phyloP scores from a whole-genome alignment of 1,139 yeast species.

The Yamadazyma sp. region DNA sequence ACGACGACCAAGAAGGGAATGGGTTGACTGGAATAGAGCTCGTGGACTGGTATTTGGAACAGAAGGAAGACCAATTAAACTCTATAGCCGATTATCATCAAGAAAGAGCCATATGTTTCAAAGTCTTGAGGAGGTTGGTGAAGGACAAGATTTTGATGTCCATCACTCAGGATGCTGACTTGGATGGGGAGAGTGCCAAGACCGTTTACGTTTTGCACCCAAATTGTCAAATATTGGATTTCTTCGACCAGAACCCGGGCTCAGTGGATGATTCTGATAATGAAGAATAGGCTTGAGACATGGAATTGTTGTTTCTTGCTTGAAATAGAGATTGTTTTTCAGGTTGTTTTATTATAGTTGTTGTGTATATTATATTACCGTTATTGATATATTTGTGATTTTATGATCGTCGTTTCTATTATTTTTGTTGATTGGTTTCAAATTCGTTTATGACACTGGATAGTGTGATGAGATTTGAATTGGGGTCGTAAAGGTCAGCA shows the following conservation, averaged over 20 bases:
- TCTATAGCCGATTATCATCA: constrained; percentile 70
- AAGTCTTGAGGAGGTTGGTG: constrained; percentile 80
- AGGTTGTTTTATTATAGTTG: background rate
- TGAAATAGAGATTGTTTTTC: too few relatives aligned
- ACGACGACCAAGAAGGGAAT: constrained; percentile 50
- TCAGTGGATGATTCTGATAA: constrained; percentile 18
- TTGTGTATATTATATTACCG: background rate
- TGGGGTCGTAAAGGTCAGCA: constrained; percentile 14
- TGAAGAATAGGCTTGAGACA: too few relatives aligned
- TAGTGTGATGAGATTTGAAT: constrained; percentile 16
- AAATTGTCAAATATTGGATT: constrained; percentile 76
- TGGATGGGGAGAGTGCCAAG: constrained; percentile 23
- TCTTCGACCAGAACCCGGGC: constrained; percentile 36
- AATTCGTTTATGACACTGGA: constrained; percentile 17
- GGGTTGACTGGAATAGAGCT: constrained; percentile 74
- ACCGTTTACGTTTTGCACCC: constrained; percentile 81
- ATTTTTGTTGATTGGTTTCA: constrained; percentile 7
- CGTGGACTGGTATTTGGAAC: constrained; percentile 77
- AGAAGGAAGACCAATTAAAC: constrained; percentile 68
- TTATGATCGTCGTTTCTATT: background rate
- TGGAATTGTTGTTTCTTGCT: too few relatives aligned
- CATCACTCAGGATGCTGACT: constrained; percentile 59
- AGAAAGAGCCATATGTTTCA: constrained; percentile 71
- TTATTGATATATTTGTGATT: background rate
- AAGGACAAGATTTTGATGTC: constrained; percentile 86